These are phyloP conservation scores for Ettlia oleoabundans DNA, from an alignment of 139 green algal genomes.

Conservation along the genomic window DNA sequence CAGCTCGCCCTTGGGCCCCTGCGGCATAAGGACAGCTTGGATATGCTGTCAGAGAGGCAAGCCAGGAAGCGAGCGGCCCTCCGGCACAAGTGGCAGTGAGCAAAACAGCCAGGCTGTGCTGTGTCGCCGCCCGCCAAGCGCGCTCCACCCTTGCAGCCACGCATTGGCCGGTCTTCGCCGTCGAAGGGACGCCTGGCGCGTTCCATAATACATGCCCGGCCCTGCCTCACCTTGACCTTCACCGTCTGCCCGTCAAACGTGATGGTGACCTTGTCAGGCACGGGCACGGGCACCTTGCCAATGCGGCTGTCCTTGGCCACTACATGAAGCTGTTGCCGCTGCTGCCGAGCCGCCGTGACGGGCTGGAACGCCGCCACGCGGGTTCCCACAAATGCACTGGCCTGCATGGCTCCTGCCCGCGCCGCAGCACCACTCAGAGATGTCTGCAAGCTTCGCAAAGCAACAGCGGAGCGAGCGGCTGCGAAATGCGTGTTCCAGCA, in stretches of 20 bases:
- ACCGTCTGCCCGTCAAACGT: slow-evolving; percentile 74
- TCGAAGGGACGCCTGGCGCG: slow-evolving; percentile 10
- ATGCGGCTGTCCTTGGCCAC: slow-evolving; percentile 87
- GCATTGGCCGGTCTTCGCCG: slow-evolving; percentile 70
- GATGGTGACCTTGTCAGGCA: slow-evolving; percentile 85
- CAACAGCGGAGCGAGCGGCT: background rate
- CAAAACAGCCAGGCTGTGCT: too few relatives aligned
- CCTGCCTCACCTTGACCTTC: slow-evolving; percentile 83
- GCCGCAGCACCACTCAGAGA: background rate
- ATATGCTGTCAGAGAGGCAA: too few relatives aligned
- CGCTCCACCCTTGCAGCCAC: slow-evolving; percentile 82
- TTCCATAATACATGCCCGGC: background rate
- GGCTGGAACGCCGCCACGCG: slow-evolving; percentile 8
- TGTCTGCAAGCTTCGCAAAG: slow-evolving; percentile 9
- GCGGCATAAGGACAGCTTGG: background rate
- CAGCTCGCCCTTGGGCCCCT: slow-evolving; percentile 90
- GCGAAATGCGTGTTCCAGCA: background rate
- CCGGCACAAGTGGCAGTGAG: too few relatives aligned
- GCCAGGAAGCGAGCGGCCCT: too few relatives aligned
- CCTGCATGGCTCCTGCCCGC: background rate
- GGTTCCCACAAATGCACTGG: background rate
- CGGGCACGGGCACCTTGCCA: slow-evolving; percentile 79
- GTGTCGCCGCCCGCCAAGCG: background rate
- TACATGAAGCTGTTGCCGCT: background rate
- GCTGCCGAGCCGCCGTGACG: background rate